phyloP scores from a whole-genome alignment of 768 basidiomycete genomes.

The Fomitopsis pulvina region DNA sequence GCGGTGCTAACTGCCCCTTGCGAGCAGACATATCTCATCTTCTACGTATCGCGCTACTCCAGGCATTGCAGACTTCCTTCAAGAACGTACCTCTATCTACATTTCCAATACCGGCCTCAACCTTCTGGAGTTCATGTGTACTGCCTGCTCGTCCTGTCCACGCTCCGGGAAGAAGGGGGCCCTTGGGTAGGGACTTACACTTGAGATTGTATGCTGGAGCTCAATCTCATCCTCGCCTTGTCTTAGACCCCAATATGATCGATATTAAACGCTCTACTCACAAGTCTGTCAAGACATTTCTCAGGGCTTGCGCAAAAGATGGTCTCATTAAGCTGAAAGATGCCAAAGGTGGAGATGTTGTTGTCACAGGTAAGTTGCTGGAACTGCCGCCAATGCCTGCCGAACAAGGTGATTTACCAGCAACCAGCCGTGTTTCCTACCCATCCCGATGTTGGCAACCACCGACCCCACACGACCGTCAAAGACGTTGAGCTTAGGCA shows the following conservation, averaged over 20 bases:
- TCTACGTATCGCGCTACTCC: slow-evolving; percentile 57
- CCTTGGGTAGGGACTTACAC: slow-evolving; percentile 21
- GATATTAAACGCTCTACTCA: slow-evolving; percentile 74
- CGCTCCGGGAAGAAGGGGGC: slow-evolving; percentile 23
- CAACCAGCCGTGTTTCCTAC: slow-evolving; percentile 41
- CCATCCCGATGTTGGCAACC: slow-evolving; percentile 51
- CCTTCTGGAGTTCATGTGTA: slow-evolving; percentile 69
- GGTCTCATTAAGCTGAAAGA: slow-evolving; percentile 69
- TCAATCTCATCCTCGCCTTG: slow-evolving; percentile 22
- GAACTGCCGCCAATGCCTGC: neutral
- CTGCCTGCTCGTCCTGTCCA: slow-evolving; percentile 78
- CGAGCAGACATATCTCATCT: slow-evolving; percentile 46
- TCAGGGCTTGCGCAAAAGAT: slow-evolving; percentile 73
- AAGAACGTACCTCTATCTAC: slow-evolving; percentile 39
- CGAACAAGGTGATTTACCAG: slow-evolving; percentile 4
- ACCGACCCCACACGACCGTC: slow-evolving; percentile 50
- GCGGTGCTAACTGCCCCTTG: no score
- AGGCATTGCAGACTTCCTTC: slow-evolving; percentile 51
- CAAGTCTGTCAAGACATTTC: slow-evolving; percentile 78
- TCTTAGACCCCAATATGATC: slow-evolving; percentile 33
- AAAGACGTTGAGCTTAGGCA: slow-evolving; percentile 59
- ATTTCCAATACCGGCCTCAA: slow-evolving; percentile 74
- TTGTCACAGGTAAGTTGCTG: slow-evolving; percentile 27
- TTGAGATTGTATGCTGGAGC: slow-evolving; percentile 12
- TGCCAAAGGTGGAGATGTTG: slow-evolving; percentile 37